Percentiles rank a stretch among this genome's conserved stretches.
phyloP scores from a whole-genome alignment of 108 stramenopile genomes.

The Skeletonema marinoi region DNA sequence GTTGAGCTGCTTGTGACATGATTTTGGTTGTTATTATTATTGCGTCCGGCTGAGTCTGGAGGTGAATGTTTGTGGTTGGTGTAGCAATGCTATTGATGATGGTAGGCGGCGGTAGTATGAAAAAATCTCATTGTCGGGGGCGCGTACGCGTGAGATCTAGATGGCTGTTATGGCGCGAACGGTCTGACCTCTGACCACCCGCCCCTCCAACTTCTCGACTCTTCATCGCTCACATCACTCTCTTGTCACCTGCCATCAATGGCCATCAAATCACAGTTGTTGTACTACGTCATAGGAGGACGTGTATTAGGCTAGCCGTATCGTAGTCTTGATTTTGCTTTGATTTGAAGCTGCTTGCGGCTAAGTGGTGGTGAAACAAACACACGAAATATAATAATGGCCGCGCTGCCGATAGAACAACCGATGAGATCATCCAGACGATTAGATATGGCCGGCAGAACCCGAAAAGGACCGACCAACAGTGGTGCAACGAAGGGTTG shows the following conservation, averaged over 20 bases:
- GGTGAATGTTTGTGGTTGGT: background rate
- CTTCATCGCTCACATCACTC: background rate
- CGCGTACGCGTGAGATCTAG: background rate
- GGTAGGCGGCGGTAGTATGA: too few species aligned
- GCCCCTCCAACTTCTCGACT: background rate
- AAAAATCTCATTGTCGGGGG: background rate
- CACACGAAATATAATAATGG: background rate
- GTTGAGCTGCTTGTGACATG: conserved; percentile 9
- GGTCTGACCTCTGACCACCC: background rate
- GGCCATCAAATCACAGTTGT: background rate
- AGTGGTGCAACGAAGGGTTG: background rate
- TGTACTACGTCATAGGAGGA: background rate
- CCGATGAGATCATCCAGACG: background rate
- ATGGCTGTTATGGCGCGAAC: background rate
- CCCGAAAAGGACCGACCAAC: background rate
- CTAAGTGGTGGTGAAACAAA: background rate
- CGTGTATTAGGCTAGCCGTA: background rate
- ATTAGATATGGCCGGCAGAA: background rate
- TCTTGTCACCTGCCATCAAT: background rate
- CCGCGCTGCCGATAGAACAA: background rate
- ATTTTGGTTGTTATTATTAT: background rate
- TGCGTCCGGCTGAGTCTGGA: background rate
- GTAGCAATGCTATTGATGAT: background rate
- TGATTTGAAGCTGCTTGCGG: background rate
- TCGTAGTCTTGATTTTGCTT: background rate